phyloP scores from a whole-genome alignment of 257 asterid species.

The Ocimum tenuiflorum region DNA sequence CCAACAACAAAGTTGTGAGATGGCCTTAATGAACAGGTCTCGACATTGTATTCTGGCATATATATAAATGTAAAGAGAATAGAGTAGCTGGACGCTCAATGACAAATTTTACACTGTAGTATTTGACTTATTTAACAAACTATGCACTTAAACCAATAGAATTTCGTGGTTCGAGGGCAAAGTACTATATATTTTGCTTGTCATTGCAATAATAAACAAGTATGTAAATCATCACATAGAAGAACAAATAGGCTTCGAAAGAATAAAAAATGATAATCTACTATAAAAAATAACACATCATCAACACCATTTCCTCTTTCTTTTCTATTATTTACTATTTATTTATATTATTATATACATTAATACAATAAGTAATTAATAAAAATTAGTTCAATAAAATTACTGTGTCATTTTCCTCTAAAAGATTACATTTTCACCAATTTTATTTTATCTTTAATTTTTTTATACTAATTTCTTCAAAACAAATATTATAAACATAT shows the following conservation, averaged over 20 bases:
- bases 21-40: neutral
- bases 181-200: neutral
- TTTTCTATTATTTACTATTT: too few species aligned
- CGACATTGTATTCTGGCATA: neutral
- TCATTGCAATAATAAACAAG: neutral
- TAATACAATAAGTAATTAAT: too few species aligned
- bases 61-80: neutral
- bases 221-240: neutral
- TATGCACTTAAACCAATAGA: neutral
- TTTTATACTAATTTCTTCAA: too few species aligned
- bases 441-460: too few species aligned
- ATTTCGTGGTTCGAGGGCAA: neutral
- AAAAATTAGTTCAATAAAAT: too few species aligned
- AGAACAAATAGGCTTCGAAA: neutral
- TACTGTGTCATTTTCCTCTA: too few species aligned
- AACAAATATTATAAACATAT: too few species aligned
- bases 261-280: neutral
- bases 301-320: neutral
- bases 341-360: too few species aligned
- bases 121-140: neutral
- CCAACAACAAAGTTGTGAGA: neutral
- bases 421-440: too few species aligned
- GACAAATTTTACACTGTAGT: neutral
- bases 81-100: neutral
- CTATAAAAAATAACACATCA: too few species aligned